phyloP scores from a whole-genome alignment of 345 rosid species.

The Euphorbia tirucalli region DNA sequence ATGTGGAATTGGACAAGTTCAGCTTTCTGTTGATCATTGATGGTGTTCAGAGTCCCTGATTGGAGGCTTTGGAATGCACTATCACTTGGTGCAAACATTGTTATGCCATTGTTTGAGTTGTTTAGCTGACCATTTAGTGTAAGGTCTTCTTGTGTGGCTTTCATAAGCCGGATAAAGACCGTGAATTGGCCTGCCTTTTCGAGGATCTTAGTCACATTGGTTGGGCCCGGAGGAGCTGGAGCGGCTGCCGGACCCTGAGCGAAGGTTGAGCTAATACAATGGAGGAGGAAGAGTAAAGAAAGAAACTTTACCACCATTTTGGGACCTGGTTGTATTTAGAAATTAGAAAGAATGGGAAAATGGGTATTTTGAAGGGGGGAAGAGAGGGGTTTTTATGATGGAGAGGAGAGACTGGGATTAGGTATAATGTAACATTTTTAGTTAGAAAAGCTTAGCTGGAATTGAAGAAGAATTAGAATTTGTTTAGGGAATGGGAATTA shows the following conservation, averaged over 20 bases:
- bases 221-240: conserved; percentile 20
- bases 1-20: conserved; percentile 44
- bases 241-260: conserved; percentile 26
- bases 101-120: conserved; percentile 29
- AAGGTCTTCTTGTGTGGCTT: conserved; percentile 20
- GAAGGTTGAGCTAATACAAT: conserved; percentile 11
- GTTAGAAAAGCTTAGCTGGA: not conserved
- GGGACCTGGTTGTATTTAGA: not conserved
- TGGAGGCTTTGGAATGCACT: conserved; percentile 26
- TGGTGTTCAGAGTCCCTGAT: conserved; percentile 20
- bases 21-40: conserved; percentile 31
- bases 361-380: not conserved
- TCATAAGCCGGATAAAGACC: conserved; percentile 21
- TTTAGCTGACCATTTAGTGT: conserved; percentile 21
- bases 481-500: not conserved
- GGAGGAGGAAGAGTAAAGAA: conserved; percentile 16
- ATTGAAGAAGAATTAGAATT: not conserved
- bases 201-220: conserved; percentile 22
- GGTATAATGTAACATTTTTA: conserved; percentile 19
- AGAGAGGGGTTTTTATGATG: conserved; percentile 17
- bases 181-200: conserved; percentile 27
- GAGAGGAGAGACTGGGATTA: not conserved
- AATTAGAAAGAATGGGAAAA: not conserved
- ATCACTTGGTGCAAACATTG: conserved; percentile 30
- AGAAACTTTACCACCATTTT: not conserved